Conservation (phyloP, 1,139 yeast genomes). For the Hanseniaspora sp. region DNA sequence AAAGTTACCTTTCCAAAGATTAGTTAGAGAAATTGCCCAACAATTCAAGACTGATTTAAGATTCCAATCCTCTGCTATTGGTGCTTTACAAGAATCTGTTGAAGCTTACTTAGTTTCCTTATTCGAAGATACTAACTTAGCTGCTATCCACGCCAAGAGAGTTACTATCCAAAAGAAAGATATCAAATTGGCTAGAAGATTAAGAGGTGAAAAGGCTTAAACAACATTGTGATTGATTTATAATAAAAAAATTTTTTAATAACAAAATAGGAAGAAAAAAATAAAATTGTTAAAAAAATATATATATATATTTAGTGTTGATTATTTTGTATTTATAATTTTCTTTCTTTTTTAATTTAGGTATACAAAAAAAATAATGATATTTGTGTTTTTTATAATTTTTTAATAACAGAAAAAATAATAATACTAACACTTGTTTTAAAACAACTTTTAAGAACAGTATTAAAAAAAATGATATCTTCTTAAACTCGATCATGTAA, state of each 20-base stretch:
- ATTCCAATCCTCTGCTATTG: slow-evolving; percentile 97
- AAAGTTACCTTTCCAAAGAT: slow-evolving; percentile 97
- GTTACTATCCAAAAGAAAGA: slow-evolving; percentile 99
- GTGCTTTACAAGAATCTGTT: slow-evolving; percentile 97
- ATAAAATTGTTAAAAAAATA: not conserved
- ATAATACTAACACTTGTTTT: no score
- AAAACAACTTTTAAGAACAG: no score
- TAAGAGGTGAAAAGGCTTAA: slow-evolving; percentile 91
- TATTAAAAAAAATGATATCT: no score
- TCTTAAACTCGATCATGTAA: no score
- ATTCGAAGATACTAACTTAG: slow-evolving; percentile 94
- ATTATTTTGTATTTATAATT: slow-evolving; percentile 4
- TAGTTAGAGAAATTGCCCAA: slow-evolving; percentile 96
- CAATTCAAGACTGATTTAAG: slow-evolving; percentile 96
- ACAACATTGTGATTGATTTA: slow-evolving; percentile 16
- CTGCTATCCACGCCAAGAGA: slow-evolving; percentile 99
- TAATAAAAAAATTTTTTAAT: slow-evolving; percentile 2
- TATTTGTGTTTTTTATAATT: not conserved
- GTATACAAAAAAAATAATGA: slow-evolving; percentile 12
- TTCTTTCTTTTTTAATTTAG: slow-evolving; percentile 15
- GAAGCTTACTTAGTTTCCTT: slow-evolving; percentile 90
- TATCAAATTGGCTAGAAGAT: slow-evolving; percentile 97
- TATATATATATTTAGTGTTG: not conserved
- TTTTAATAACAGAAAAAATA: no score
- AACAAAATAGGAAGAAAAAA: slow-evolving; percentile 6